Evolutionary conservation across 2,329 filamentous ascomycete genomes (phyloP).

Genomic region (Colletotrichum tropicale): DNA sequence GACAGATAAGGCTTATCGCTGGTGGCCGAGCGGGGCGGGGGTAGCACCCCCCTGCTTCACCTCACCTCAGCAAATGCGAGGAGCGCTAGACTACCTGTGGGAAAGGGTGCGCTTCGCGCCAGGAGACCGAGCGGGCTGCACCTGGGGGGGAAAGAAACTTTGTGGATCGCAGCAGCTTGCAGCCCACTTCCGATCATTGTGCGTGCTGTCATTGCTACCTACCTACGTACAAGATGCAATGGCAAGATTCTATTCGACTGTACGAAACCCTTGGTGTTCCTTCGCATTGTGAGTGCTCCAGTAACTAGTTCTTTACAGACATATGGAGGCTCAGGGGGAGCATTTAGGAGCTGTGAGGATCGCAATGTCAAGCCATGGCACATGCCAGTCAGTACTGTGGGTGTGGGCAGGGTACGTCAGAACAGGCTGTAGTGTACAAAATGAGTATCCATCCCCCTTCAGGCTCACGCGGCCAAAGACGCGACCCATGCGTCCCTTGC

Average conservation of each 20-base stretch:
- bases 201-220: not conserved
- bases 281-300: not conserved
- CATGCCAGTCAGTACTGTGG: not conserved
- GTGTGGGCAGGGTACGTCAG: not conserved
- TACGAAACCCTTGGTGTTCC: not conserved
- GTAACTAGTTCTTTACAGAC: not conserved
- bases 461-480: not conserved
- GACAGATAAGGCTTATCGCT: conserved; percentile 38
- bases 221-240: not conserved
- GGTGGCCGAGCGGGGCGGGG: not conserved
- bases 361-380: not conserved
- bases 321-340: not conserved
- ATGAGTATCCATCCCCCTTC: not conserved
- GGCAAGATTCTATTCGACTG: not conserved
- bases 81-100: not conserved
- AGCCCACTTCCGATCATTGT: not conserved
- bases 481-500: not conserved
- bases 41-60: not conserved
- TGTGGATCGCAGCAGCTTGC: conserved; percentile 14
- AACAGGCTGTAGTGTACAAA: not conserved
- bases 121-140: not conserved
- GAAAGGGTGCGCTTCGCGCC: not conserved
- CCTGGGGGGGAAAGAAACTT: conserved; percentile 8
- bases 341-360: not conserved
- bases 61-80: not conserved